phyloP scores from a whole-genome alignment of 106 monocot genomes.

The Alisma plantagoaquatica region DNA sequence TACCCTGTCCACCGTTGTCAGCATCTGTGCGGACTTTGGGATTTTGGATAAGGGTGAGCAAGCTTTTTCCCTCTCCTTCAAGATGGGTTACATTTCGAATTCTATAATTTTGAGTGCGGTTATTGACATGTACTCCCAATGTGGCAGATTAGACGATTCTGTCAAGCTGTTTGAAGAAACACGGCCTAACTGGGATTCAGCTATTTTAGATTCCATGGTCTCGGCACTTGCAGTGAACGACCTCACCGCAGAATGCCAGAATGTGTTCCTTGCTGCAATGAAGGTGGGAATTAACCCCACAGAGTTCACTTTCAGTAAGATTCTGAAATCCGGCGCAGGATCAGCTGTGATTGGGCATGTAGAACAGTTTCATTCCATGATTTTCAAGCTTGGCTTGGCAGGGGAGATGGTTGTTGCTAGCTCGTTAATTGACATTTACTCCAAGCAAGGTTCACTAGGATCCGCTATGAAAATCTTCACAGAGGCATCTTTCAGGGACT shows the following conservation, averaged over 20 bases:
- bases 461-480: conserved; percentile 37
- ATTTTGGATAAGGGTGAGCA: conserved; percentile 59
- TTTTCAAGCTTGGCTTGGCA: conserved; percentile 39
- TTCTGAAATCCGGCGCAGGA: conserved; percentile 47
- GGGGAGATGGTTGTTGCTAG: conserved; percentile 43
- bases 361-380: conserved; percentile 42
- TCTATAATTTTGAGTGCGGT: conserved; percentile 69
- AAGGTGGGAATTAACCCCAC: conserved; percentile 30
- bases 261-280: conserved; percentile 27
- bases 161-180: conserved; percentile 36
- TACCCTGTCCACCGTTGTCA: conserved; percentile 43
- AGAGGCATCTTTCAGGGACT: conserved; percentile 28
- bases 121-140: conserved; percentile 86
- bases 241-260: conserved; percentile 26
- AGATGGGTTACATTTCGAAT: conserved; percentile 53
- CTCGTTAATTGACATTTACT: conserved; percentile 57
- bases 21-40: conserved; percentile 21
- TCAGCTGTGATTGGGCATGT: conserved; percentile 25
- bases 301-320: conserved; percentile 56
- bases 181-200: conserved; percentile 45
- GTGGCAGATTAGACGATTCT: conserved; percentile 61
- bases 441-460: conserved; percentile 38
- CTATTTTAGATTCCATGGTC: conserved; percentile 41
- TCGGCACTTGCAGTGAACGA: conserved; percentile 30
- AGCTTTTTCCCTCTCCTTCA: conserved; percentile 50